phyloP scores from a whole-genome alignment of 345 rosid species.

The Salix caprea region DNA sequence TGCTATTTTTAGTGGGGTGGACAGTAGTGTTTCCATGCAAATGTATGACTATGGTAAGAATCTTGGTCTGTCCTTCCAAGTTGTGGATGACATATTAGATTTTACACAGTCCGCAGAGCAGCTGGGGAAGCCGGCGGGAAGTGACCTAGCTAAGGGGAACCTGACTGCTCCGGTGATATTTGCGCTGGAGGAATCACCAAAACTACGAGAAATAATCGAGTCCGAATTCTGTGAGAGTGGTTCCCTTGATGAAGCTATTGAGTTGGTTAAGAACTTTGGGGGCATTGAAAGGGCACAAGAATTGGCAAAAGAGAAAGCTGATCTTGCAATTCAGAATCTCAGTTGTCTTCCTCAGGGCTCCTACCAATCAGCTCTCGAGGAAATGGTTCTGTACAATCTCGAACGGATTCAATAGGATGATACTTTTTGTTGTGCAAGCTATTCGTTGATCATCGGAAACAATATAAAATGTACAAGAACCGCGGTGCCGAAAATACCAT shows the following conservation, averaged over 20 bases:
- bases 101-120: conserved; percentile 90
- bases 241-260: conserved; percentile 71
- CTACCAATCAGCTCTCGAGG: conserved; percentile 62
- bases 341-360: conserved; percentile 57
- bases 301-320: conserved; percentile 80
- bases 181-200: conserved; percentile 69
- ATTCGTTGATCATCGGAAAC: background rate
- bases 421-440: background rate
- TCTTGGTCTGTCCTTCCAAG: conserved; percentile 90
- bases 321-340: conserved; percentile 61
- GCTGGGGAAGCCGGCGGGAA: conserved; percentile 88
- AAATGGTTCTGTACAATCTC: conserved; percentile 84
- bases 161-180: conserved; percentile 90
- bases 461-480: background rate
- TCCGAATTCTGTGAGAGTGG: conserved; percentile 82
- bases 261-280: conserved; percentile 55
- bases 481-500: background rate
- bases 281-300: conserved; percentile 76
- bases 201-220: conserved; percentile 80
- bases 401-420: conserved; percentile 63
- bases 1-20: conserved; percentile 76
- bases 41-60: conserved; percentile 86
- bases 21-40: conserved; percentile 37
- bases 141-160: conserved; percentile 80
- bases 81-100: conserved; percentile 88